Conservation (phyloP, 805 yeast species). For the Ogataea trehalophila region DNA sequence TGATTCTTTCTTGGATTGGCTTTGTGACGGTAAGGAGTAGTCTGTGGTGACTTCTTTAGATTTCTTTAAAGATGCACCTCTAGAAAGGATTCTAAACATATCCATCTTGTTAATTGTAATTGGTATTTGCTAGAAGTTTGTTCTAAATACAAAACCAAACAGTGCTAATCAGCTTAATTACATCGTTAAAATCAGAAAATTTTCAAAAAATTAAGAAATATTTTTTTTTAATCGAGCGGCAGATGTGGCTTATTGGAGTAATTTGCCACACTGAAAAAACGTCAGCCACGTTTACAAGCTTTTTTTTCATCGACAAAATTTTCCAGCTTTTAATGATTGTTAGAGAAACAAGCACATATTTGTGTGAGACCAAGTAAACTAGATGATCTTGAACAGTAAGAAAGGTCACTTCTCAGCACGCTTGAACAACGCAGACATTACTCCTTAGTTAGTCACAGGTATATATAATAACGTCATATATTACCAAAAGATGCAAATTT, state of each 20-base stretch:
- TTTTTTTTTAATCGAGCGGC: background rate
- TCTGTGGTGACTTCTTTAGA: constrained; percentile 42
- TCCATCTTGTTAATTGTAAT: constrained; percentile 51
- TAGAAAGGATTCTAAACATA: constrained; percentile 73
- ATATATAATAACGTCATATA: background rate
- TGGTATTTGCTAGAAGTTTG: too few species aligned
- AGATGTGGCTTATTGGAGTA: background rate
- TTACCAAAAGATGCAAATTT: constrained; percentile 3
- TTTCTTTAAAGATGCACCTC: constrained; percentile 80
- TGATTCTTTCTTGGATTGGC: constrained; percentile 16
- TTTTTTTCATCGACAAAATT: constrained; percentile 14
- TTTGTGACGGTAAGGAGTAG: constrained; percentile 30
- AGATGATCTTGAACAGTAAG: too few species aligned
- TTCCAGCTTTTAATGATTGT: constrained; percentile 5
- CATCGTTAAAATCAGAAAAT: background rate
- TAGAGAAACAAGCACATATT: too few species aligned
- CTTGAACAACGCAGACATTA: too few species aligned
- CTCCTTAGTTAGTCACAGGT: too few species aligned
- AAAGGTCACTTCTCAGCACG: too few species aligned
- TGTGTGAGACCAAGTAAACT: too few species aligned
- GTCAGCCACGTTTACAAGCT: constrained; percentile 5
- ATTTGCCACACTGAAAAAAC: background rate
- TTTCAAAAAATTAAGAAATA: background rate
- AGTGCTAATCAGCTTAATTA: background rate
- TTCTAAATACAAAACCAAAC: background rate